A percentile compares a stretch with the other conserved stretches of the same genome.
These are phyloP conservation scores for apple (Malus domestica) DNA, from an alignment of 306 rosid genomes.

Conservation along the genomic window DNA sequence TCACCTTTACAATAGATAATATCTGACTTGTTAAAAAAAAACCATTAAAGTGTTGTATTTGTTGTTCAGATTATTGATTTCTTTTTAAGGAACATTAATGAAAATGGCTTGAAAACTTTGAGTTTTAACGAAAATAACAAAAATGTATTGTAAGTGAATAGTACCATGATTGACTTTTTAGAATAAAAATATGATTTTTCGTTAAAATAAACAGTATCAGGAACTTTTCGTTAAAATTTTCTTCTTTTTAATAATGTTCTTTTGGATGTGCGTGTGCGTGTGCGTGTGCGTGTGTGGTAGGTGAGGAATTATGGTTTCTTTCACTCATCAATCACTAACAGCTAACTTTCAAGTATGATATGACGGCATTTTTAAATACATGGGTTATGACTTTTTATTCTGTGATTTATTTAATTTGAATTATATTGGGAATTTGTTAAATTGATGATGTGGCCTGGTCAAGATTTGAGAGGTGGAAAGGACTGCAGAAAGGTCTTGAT, in stretches of 20 bases:
- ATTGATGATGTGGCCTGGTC: slow-evolving; percentile 31
- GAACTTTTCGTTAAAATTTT: rapidly evolving
- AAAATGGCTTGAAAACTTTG: no score
- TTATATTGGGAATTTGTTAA: neutral
- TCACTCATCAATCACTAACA: slow-evolving; percentile 48
- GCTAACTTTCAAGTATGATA: slow-evolving; percentile 28
- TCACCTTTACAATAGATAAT: no score
- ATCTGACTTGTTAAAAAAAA: no score
- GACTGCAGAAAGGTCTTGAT: slow-evolving; percentile 29
- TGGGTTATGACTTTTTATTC: neutral
- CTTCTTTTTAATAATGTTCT: no score
- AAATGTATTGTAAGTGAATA: no score
- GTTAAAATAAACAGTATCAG: no score
- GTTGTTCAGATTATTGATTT: no score
- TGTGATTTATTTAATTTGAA: neutral
- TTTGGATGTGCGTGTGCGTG: neutral
- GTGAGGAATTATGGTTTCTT: slow-evolving; percentile 36
- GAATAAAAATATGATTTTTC: no score
- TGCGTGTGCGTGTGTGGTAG: neutral
- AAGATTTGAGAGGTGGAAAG: slow-evolving; percentile 20
- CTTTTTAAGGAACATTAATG: no score
- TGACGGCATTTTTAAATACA: neutral
- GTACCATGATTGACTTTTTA: no score
- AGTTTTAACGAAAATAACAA: no score
- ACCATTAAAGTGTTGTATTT: no score